phyloP scores from a whole-genome alignment of 106 monocot genomes.

The Platanthera guangdongensis region DNA sequence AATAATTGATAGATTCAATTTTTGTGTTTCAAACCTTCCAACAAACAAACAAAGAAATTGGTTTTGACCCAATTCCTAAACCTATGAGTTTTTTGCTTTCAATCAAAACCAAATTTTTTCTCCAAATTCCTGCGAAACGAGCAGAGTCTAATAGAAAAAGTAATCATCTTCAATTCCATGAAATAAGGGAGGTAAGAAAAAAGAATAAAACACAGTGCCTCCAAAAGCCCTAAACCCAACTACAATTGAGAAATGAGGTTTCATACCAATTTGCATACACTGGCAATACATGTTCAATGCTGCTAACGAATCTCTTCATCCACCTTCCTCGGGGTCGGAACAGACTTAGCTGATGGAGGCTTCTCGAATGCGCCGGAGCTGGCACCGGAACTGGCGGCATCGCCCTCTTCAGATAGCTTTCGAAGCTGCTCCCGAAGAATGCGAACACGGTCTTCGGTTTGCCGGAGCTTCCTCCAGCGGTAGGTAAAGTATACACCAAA shows the following conservation, averaged over 20 bases:
- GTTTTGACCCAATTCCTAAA: too few species aligned
- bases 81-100: too few species aligned
- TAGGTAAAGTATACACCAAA: conserved; percentile 47
- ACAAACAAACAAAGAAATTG: too few species aligned
- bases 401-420: conserved; percentile 51
- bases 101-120: too few species aligned
- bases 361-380: not conserved
- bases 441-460: conserved; percentile 68
- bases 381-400: conserved; percentile 11
- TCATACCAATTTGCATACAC: not conserved
- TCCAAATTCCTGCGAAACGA: not conserved
- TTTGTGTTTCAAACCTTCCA: too few species aligned
- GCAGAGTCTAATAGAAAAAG: not conserved
- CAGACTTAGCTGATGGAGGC: not conserved
- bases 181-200: not conserved
- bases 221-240: conserved; percentile 2
- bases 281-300: not conserved
- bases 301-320: not conserved
- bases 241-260: not conserved
- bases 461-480: conserved; percentile 77
- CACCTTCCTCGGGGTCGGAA: not conserved
- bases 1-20: too few species aligned
- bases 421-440: conserved; percentile 55
- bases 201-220: not conserved
- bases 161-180: not conserved